phyloP scores from a whole-genome alignment of 352 stramenopile species.

The Pythium diclinum region DNA sequence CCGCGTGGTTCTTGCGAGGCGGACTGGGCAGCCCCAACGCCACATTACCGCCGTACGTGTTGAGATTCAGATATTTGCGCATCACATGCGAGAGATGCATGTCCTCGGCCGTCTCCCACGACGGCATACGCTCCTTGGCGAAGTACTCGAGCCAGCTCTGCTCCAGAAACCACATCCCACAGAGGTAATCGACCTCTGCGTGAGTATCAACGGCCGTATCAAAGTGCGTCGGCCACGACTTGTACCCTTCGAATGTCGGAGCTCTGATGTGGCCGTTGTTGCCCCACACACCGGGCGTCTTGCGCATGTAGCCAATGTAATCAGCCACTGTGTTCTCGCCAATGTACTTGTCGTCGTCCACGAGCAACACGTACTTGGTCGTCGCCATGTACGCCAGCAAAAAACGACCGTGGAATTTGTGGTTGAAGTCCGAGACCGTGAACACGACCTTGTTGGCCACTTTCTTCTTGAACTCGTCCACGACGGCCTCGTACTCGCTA shows the following conservation, averaged over 20 bases:
- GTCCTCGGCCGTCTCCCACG: constrained; percentile 52
- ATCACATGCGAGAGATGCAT: constrained; percentile 65
- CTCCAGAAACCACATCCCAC: constrained; percentile 65
- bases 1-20: constrained; percentile 38
- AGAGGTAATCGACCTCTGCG: constrained; percentile 57
- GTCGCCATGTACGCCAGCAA: constrained; percentile 29
- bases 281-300: constrained; percentile 42
- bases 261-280: constrained; percentile 53
- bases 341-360: constrained; percentile 29
- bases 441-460: constrained; percentile 17
- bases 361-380: constrained; percentile 30
- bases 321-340: constrained; percentile 19
- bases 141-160: constrained; percentile 68
- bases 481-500: constrained; percentile 39
- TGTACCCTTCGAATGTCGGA: constrained; percentile 40
- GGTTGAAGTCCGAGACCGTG: constrained; percentile 27
- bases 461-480: constrained; percentile 19
- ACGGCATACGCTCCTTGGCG: constrained; percentile 47
- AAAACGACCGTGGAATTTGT: constrained; percentile 32
- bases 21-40: constrained; percentile 30
- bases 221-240: constrained; percentile 44
- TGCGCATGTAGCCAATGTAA: constrained; percentile 26
- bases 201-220: constrained; percentile 31
- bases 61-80: constrained; percentile 64
- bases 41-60: constrained; percentile 54